Evolutionary conservation across 768 basidiomycete genomes (phyloP), one percentile per base, ranked within the genome.

Genomic region (Phanerodontia chrysosporium): DNA sequence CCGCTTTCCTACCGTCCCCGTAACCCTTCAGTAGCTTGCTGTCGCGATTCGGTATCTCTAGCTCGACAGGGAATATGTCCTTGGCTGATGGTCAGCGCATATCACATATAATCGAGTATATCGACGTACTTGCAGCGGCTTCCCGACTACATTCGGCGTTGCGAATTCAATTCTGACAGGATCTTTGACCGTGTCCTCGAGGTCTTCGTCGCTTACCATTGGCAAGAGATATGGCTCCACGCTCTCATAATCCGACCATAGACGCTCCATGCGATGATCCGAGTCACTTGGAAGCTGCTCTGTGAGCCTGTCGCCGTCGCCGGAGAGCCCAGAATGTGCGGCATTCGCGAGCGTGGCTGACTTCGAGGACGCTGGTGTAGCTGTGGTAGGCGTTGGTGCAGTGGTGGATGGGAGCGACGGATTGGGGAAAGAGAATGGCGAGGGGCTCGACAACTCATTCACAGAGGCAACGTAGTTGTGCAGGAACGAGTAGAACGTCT

Each of bases 401-500:
- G 67, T 61, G 21, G 72, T 64, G 6, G 74, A 64, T 3, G 69
- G 63, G 18, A 62, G 63, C 16, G 61, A 52, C 8, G 59, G 36
- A 28, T 56, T 42, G n/a, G 69, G 54, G 32, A 62, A 52, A 5
- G 67, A 61, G 58, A 81, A 80, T 1, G 82, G 76, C 0, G 80
- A 71, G 1, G 76, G 72, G 16, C 78, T 66, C 1, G 84, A 77
- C 13, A 84, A 75, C 61, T 93, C 90, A 69, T 89, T 89, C 64
- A 92, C 77, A 1, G 92, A 86, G 2, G 86, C 81, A 58, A 92
- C 82, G 64, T 97, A 98, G 65, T 90, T 90, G 69, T 95, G 90
- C 10, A 98, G 79, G 75, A 96, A 98, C 2, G 93, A 89, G 74
- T 97, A 98, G 73, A 98, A 98, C 29, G 84, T 85, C 66, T 95